Conservation (phyloP, 2,329 filamentous ascomycete genomes). For the Parascedosporium putredinis region DNA sequence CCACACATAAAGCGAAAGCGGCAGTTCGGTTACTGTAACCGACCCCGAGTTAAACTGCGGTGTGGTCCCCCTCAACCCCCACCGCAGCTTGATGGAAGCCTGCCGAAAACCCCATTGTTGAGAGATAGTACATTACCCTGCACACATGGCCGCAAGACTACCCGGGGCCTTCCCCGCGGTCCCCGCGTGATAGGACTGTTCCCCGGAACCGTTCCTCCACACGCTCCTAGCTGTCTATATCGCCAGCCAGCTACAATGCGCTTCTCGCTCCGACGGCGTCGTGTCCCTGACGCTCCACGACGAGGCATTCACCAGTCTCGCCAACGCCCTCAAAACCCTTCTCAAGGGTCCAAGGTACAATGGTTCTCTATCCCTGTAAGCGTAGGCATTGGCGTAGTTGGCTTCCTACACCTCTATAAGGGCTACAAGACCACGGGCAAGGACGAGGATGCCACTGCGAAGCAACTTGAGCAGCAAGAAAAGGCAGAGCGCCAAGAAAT, state of each 20-base stretch:
- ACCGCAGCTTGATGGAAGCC: background rate
- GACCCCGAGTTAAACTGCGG: background rate
- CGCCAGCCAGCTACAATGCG: slow-evolving; percentile 7
- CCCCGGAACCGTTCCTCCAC: slow-evolving; percentile 2
- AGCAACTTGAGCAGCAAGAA: slow-evolving; percentile 26
- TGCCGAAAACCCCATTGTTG: background rate
- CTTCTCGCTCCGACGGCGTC: slow-evolving; percentile 15
- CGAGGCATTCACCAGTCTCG: slow-evolving; percentile 19
- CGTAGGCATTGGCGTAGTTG: slow-evolving; percentile 75
- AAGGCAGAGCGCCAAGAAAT: slow-evolving; percentile 11
- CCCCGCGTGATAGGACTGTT: slow-evolving; percentile 4
- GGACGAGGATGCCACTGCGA: slow-evolving; percentile 39
- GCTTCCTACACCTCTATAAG: slow-evolving; percentile 74
- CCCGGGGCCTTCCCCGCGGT: slow-evolving; percentile 4
- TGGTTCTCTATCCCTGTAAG: slow-evolving; percentile 89
- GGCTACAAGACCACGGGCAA: slow-evolving; percentile 28
- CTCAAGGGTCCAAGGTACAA: slow-evolving; percentile 43
- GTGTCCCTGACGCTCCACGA: slow-evolving; percentile 15
- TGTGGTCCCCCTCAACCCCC: background rate
- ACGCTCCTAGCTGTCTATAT: slow-evolving; percentile 1
- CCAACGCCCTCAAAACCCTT: slow-evolving; percentile 34
- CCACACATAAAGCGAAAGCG: background rate
- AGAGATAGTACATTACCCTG: slow-evolving; percentile 3
- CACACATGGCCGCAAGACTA: slow-evolving; percentile 7
- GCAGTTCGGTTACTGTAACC: background rate